Evolutionary conservation across 805 yeast genomes (phyloP), one percentile per base, ranked within the genome.

Genomic region (Torulaspora delbrueckii): DNA sequence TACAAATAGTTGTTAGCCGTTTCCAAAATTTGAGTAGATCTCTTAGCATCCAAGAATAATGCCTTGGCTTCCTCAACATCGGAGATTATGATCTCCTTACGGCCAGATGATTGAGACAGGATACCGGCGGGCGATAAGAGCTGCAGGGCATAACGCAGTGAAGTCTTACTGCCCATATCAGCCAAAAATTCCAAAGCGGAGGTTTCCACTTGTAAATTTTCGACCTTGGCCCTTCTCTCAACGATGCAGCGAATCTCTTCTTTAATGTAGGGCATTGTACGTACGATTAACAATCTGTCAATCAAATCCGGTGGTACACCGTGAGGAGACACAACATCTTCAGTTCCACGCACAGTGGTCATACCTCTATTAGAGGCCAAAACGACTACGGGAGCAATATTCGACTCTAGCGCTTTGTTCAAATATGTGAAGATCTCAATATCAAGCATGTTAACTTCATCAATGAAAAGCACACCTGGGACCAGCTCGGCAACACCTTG

Each of bases 361-460:
- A 87, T 73, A 48, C 99, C 99, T 66, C 97, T 79, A 70, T 93
- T 93, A 5, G 98, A 88, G 28, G 99, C 99, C 65, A 93, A 77
- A 2, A 93, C 89, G 28, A 93, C 99, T 45, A 93, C 79, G 37
- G 99, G 99, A 2, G 97, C 91, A 63, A 93, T 86, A 23, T 84
- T 72, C 41, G 90, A 82, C 69, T 93, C 99, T 53, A 93, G 75
- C 8, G 98, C 98, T 54, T 95, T 78, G 73, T 93, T 93, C 60
- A 93, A 74, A 66, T 86, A 93, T 9, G 99, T 87, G 72, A 93
- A 93, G 65, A 95, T 87, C 74, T 93, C 99, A 52, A 93, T 84
- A 65, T 93, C 99, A 58, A 93, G 76, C 99, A 93, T 93, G 71
- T 93, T 95, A 36, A 90, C 98, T 72, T 93, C 99, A 69, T 93